Percentiles rank a stretch among this genome's conserved stretches.
These are phyloP conservation scores for Ophiostoma pallidulum DNA, from an alignment of 2,329 filamentous ascomycete genomes.

Conservation along the genomic window DNA sequence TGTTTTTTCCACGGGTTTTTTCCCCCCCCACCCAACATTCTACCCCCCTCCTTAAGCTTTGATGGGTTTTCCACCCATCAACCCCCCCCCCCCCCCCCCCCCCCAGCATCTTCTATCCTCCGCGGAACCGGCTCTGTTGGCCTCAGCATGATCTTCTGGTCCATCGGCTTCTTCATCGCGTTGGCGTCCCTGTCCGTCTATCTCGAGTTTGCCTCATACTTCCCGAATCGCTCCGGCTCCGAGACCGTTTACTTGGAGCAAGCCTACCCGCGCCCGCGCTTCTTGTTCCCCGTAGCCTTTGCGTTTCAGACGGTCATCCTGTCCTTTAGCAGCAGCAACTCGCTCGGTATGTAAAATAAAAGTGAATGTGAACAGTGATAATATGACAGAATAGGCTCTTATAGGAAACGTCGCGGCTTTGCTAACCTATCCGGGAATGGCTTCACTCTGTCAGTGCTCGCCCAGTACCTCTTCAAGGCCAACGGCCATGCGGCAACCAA, in stretches of 20 bases:
- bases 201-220: slow-evolving; percentile 55
- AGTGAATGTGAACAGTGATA: no score
- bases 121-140: slow-evolving; percentile 52
- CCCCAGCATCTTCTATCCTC: slow-evolving; percentile 47
- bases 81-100: no score
- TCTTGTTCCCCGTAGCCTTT: slow-evolving; percentile 55
- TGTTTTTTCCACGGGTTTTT: no score
- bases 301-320: slow-evolving; percentile 54
- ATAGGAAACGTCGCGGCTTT: no score
- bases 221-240: slow-evolving; percentile 55
- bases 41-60: no score
- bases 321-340: slow-evolving; percentile 57
- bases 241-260: slow-evolving; percentile 63
- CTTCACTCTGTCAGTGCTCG: slow-evolving; percentile 47
- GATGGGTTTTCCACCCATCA: no score
- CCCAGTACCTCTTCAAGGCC: slow-evolving; percentile 53
- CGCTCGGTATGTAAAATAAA: slow-evolving; percentile 42
- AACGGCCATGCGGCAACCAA: slow-evolving; percentile 37
- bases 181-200: slow-evolving; percentile 47
- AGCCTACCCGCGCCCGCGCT: slow-evolving; percentile 53
- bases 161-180: slow-evolving; percentile 51
- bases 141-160: slow-evolving; percentile 54
- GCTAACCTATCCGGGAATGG: no score
- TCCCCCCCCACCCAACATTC: no score
- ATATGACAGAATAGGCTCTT: no score